Conservation (phyloP, 148 eudicot species). For the Cornus kousa region DNA sequence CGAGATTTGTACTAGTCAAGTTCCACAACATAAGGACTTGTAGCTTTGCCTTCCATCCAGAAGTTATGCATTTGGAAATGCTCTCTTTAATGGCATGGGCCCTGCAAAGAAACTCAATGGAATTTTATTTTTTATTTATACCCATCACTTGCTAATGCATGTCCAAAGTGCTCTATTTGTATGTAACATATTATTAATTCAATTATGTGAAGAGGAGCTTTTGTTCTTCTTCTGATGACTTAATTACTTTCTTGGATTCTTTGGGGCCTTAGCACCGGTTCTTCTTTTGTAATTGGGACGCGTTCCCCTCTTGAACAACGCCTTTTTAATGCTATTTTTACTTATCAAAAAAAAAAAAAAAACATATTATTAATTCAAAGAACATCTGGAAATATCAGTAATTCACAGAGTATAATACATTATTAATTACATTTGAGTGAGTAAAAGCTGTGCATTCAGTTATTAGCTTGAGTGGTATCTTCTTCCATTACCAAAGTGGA, state of each 20-base stretch:
- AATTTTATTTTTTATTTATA: background rate
- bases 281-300: no score
- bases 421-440: background rate
- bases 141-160: constrained; percentile 2
- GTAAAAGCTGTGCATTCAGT: background rate
- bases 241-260: no score
- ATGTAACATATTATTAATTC: no score
- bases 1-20: background rate
- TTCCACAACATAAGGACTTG: background rate
- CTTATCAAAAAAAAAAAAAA: no score
- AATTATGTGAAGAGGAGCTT: no score
- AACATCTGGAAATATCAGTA: background rate
- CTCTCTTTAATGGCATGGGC: background rate
- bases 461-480: no score
- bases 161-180: background rate
- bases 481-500: no score
- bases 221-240: no score
- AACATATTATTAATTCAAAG: background rate
- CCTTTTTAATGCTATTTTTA: no score
- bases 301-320: no score
- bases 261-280: no score
- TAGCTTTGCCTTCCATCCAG: background rate
- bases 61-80: background rate
- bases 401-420: background rate
- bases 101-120: background rate